Evolutionary conservation across 192 early-diverging fungal species (phyloP).

Genomic region (Paraglomus brasilianum): DNA sequence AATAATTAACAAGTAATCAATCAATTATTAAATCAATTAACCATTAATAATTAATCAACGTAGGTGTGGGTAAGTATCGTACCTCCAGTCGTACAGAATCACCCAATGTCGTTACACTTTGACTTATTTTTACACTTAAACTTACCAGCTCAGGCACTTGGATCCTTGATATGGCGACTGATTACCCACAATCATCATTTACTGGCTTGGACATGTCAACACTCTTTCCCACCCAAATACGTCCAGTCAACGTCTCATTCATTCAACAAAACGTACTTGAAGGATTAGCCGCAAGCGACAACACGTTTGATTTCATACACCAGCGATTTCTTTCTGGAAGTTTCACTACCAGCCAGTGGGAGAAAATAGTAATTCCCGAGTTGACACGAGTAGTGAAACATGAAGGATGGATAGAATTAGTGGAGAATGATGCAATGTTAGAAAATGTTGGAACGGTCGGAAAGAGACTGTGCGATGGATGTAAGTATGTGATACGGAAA

Average conservation of each 20-base stretch:
- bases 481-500: too few species aligned
- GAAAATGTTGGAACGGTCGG: neutral
- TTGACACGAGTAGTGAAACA: neutral
- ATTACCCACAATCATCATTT: constrained; percentile 34
- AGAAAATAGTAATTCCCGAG: constrained; percentile 12
- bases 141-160: neutral
- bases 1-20: too few species aligned
- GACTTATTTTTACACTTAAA: too few species aligned
- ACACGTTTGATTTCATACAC: neutral
- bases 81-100: too few species aligned
- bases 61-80: neutral
- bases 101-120: neutral
- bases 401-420: constrained; percentile 7
- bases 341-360: neutral
- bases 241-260: constrained; percentile 41
- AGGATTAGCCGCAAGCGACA: constrained; percentile 14
- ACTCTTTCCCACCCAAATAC: constrained; percentile 40
- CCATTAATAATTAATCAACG: too few species aligned
- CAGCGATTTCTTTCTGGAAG: neutral
- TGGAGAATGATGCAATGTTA: constrained; percentile 2
- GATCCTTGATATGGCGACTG: constrained; percentile 42
- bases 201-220: constrained; percentile 40
- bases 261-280: constrained; percentile 30
- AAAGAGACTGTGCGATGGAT: neutral
- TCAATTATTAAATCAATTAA: too few species aligned